Base-by-base conservation (phyloP, 495 filamentous ascomycete species). In the Physcia stellaris region DNA sequence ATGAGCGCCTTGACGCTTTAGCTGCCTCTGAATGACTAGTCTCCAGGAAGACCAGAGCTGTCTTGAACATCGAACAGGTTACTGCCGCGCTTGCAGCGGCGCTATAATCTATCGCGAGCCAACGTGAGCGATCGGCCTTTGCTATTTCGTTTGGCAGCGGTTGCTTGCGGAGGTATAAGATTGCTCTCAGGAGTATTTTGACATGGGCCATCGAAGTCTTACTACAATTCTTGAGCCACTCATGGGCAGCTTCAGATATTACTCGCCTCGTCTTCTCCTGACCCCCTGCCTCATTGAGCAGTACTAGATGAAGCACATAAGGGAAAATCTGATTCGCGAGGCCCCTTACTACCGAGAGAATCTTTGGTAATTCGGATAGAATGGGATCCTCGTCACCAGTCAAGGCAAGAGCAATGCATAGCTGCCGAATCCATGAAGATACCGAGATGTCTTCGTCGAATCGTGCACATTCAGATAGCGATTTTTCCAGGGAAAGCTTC, bases 111-210 rank as follows among this genome's bases (percentile, higher is more conserved):
- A 96, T 60, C 22, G 88, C 81, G 22, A 98, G 71, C 90, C 90
- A 96, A 34, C 70, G 67, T 27, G 77, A 63, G 27, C 92, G 76
- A 46, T 94, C 80, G 28, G 74, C 76, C 38, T 79, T 79, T 0
- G 83, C 90, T 2, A 58, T 55, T 55, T 98, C 92, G 4, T 71
- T 60, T 2, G 77, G 76, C n/a, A 74, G 49, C n/a, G 66, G 69
- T 52, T 90, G 87, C 6, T 80, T 83, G 17, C 86, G 75, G 27
- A 98, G 67, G 50, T 94, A 96, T n/a, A 96, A 62, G 36, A 96
- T 69, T 10, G 78, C 77, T 38, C 79, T 79, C 24, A 95, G 67
- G 1, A 95, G 66, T 40, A 86, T 60, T 16, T 62, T 63, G 22
- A 68, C 59, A 54, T 73, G 68, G 5, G 66, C 55, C 18, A 63